Evolutionary conservation across 805 yeast species (phyloP).

Genomic region (Candida suzukii): DNA sequence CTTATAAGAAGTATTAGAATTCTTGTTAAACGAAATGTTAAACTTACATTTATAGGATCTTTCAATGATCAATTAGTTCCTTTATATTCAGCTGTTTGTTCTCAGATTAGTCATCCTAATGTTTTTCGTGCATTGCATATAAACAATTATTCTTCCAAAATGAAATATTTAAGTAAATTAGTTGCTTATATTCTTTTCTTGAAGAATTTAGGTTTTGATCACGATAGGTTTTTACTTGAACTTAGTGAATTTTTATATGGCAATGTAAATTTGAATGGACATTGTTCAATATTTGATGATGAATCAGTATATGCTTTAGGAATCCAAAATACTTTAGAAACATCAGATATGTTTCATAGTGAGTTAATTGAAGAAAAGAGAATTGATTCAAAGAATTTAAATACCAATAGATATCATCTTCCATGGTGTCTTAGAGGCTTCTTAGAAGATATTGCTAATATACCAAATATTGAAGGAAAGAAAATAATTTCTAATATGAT

Average conservation of each 20-base stretch:
- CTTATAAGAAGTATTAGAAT: conserved; percentile 59
- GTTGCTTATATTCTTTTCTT: conserved; percentile 13
- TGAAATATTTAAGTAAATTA: conserved; percentile 33
- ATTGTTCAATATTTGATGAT: conserved; percentile 63
- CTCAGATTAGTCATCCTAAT: conserved; percentile 79
- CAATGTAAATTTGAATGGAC: conserved; percentile 69
- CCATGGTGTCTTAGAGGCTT: conserved; percentile 94
- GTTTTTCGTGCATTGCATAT: conserved; percentile 79
- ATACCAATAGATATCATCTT: conserved; percentile 73
- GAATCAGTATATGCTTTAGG: conserved; percentile 76
- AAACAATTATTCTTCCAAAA: conserved; percentile 33
- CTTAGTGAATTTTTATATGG: conserved; percentile 73
- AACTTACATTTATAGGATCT: conserved; percentile 76
- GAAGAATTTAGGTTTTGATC: conserved; percentile 19
- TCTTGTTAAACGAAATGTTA: conserved; percentile 67
- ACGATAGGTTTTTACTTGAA: conserved; percentile 38
- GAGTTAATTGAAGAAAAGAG: conserved; percentile 26
- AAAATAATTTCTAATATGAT: conserved; percentile 36
- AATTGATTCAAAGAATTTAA: conserved; percentile 38
- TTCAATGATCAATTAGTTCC: conserved; percentile 90
- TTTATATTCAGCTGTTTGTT: conserved; percentile 76
- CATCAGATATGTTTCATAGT: conserved; percentile 48
- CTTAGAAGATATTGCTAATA: conserved; percentile 48
- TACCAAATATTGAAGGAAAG: conserved; percentile 43
- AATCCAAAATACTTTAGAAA: conserved; percentile 64